Conservation (phyloP, 1,284 basidiomycete species). For the Microbotryomycetes sp. region DNA sequence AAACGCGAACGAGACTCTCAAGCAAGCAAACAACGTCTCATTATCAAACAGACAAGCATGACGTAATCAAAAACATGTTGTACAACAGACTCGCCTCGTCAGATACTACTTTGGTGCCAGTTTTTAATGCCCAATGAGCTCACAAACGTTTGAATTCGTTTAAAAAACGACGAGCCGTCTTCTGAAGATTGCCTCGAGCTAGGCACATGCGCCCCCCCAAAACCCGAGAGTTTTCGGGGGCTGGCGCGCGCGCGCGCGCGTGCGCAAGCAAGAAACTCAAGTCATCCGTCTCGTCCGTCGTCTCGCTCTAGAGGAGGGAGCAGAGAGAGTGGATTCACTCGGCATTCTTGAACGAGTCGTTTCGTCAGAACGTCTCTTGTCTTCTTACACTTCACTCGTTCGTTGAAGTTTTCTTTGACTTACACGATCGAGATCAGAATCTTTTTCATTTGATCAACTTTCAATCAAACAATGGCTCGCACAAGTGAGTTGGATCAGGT, state of each 20-base stretch:
- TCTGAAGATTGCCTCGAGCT: too few relatives aligned
- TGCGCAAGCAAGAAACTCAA: not conserved
- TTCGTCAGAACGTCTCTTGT: not conserved
- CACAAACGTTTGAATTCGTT: too few relatives aligned
- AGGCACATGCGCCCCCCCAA: too few relatives aligned
- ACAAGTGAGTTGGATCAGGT: not conserved
- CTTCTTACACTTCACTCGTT: not conserved
- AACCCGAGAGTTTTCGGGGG: too few relatives aligned
- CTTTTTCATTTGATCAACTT: not conserved
- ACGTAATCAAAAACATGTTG: too few relatives aligned
- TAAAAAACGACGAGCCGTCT: too few relatives aligned
- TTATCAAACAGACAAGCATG: too few relatives aligned
- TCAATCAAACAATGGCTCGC: not conserved
- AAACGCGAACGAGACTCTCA: too few relatives aligned
- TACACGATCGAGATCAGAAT: not conserved
- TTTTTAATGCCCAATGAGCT: too few relatives aligned
- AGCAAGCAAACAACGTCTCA: too few relatives aligned
- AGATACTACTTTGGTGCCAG: too few relatives aligned
- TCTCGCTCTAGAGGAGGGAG: constrained; percentile 2
- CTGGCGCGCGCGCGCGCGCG: not conserved
- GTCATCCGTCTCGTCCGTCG: not conserved
- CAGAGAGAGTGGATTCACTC: constrained; percentile 13
- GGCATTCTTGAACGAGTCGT: not conserved
- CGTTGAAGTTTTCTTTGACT: not conserved
- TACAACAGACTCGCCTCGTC: too few relatives aligned